Base-by-base conservation (phyloP, 1,139 yeast genomes). In the Candida smagusa region DNA sequence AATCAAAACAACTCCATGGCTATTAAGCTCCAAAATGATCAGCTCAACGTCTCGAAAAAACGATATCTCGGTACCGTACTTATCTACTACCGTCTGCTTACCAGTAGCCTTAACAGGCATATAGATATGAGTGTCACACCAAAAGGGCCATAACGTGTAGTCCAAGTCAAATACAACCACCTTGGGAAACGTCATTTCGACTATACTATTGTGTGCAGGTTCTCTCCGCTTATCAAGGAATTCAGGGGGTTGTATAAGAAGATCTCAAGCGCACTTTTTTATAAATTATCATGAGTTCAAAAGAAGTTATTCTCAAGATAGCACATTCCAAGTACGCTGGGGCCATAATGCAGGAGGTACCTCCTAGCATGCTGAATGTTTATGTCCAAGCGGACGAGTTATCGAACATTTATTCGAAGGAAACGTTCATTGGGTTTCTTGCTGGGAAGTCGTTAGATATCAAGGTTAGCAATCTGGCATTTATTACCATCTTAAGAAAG, bases 141-240 rank as follows among this genome's bases (percentile, higher is more conserved):
- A 74, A 58, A 84, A 65, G 30, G 75, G 90, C 94, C 92, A 84
- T 30, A 84, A 60, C 0, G 94, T 84, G 51, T 81, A 84, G 55
- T 84, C 94, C 32, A 84, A 61, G 49, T 84, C 94, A 56, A 84
- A 82, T 1, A 84, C 89, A 4, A 83, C 78, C 0, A 77, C 81
- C 43, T 66, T 67, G 0, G 88, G 87, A 45, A 75, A 77, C 22
- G 39, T 44, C 24, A 24, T 24, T 9, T 12, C n/a, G 19, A 5
- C 5, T 4, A 16, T 16, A 5, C 19, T 16, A 5, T 5, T 16
- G 3, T 16, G 19, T 16, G 19, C 19, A 16, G 19, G 19, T 4
- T 16, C 19, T 16, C 19, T 16, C 19, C 19, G 19, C 45, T 39
- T 39, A 42, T 39, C 42, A 30, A 23, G 21, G 31, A 35, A 29